Conservation (phyloP, 1,139 yeast species). For the Candida pseudocylindracea region DNA sequence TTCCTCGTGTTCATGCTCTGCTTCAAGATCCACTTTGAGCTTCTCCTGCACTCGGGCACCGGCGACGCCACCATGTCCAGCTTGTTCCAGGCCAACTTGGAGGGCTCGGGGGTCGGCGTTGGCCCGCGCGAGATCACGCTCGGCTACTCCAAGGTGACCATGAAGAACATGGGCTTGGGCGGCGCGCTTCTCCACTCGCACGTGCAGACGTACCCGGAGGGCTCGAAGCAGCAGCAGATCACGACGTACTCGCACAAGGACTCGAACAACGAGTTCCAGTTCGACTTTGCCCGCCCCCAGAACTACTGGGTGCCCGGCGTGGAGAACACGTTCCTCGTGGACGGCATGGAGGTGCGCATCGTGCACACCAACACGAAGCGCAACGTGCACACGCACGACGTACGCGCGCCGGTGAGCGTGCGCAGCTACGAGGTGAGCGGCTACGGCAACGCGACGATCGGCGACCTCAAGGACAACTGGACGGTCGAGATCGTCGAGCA, state of each 20-base stretch:
- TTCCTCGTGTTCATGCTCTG: conserved; percentile 38
- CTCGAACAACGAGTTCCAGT: conserved; percentile 36
- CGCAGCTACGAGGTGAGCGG: conserved; percentile 44
- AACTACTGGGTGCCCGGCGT: conserved; percentile 4
- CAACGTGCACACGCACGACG: conserved; percentile 40
- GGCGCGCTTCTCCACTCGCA: conserved; percentile 60
- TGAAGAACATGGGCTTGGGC: conserved; percentile 52
- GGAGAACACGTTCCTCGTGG: conserved; percentile 12
- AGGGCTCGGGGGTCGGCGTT: conserved; percentile 23
- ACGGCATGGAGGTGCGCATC: conserved; percentile 35
- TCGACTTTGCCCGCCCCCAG: conserved; percentile 14
- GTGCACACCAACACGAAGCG: conserved; percentile 27
- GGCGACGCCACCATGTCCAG: conserved; percentile 62
- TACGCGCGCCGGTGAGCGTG: conserved; percentile 31
- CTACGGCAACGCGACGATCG: conserved; percentile 29
- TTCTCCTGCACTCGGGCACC: conserved; percentile 58
- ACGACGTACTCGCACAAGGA: conserved; percentile 64
- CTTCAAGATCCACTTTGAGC: conserved; percentile 61
- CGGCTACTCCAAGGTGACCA: conserved; percentile 33
- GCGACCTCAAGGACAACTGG: conserved; percentile 58
- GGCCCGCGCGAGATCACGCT: conserved; percentile 41
- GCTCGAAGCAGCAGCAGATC: conserved; percentile 52
- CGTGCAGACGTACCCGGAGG: conserved; percentile 42
- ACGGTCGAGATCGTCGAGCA: conserved; percentile 40
- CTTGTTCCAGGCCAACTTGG: conserved; percentile 43